A percentile compares a stretch with the other conserved stretches of the same genome.
These are phyloP conservation scores for Chaetomiaceae sp. DNA, from an alignment of 2,329 filamentous ascomycete genomes.

Conservation along the genomic window DNA sequence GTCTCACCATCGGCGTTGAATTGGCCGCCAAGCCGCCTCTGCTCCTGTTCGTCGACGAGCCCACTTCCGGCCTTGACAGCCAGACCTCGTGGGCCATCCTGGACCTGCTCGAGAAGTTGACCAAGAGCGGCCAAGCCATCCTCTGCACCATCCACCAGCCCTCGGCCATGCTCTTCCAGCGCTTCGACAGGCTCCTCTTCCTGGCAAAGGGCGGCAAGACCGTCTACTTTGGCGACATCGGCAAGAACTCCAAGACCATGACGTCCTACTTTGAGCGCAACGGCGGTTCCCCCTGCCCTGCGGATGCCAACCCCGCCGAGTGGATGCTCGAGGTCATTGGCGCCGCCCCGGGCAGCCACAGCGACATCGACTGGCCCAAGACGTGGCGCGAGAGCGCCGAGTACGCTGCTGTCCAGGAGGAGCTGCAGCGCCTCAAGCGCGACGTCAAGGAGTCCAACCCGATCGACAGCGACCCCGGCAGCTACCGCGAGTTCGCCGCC, in stretches of 20 bases:
- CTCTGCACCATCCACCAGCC: slow-evolving; percentile 98
- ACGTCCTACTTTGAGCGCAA: slow-evolving; percentile 73
- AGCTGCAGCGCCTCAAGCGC: slow-evolving; percentile 54
- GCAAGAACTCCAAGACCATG: slow-evolving; percentile 62
- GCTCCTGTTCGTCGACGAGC: slow-evolving; percentile 89
- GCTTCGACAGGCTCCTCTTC: slow-evolving; percentile 79
- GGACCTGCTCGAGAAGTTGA: slow-evolving; percentile 81
- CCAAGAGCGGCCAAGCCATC: slow-evolving; percentile 84
- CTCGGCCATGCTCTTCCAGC: slow-evolving; percentile 91
- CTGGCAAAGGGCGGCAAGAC: slow-evolving; percentile 70
- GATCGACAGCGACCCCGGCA: slow-evolving; percentile 35
- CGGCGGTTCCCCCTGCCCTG: slow-evolving; percentile 60
- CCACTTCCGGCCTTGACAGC: slow-evolving; percentile 87
- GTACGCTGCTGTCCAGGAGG: slow-evolving; percentile 50
- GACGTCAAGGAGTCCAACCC: slow-evolving; percentile 37
- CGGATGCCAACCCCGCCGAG: slow-evolving; percentile 73
- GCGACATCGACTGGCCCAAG: slow-evolving; percentile 62
- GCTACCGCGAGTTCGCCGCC: slow-evolving; percentile 75
- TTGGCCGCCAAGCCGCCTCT: slow-evolving; percentile 86
- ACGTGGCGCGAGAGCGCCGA: slow-evolving; percentile 58
- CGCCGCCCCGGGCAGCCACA: slow-evolving; percentile 59
- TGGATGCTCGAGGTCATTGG: slow-evolving; percentile 67
- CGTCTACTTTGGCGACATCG: slow-evolving; percentile 79
- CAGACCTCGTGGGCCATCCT: slow-evolving; percentile 93
- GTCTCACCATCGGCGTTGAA: slow-evolving; percentile 93